Evolutionary conservation across 2,329 filamentous ascomycete genomes (phyloP).

Genomic region (Microdochium trichocladiopsis): DNA sequence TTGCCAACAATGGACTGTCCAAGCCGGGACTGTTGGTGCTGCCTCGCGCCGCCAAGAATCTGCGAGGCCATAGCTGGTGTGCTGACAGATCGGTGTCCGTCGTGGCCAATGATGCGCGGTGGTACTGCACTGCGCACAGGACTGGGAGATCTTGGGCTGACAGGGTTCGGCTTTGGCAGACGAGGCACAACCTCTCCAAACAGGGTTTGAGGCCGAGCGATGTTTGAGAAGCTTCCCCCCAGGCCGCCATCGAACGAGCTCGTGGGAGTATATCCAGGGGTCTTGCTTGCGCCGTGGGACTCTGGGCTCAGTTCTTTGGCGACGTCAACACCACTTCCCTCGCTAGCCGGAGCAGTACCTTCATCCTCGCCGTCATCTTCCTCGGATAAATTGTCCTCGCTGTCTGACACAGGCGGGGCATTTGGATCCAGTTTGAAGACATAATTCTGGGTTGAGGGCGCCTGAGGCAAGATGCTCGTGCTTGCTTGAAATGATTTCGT

Average conservation of each 20-base stretch:
- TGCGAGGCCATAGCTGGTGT: slow-evolving; percentile 53
- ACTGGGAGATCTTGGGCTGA: slow-evolving; percentile 67
- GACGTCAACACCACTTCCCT: slow-evolving; percentile 59
- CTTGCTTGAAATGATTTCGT: slow-evolving; percentile 8
- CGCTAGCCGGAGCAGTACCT: slow-evolving; percentile 36
- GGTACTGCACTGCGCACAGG: slow-evolving; percentile 56
- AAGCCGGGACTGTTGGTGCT: slow-evolving; percentile 20
- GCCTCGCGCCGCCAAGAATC: slow-evolving; percentile 33
- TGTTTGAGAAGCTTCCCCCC: slow-evolving; percentile 37
- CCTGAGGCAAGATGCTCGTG: background rate
- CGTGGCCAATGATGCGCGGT: slow-evolving; percentile 37
- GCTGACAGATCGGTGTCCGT: slow-evolving; percentile 50
- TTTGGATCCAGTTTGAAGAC: slow-evolving; percentile 21
- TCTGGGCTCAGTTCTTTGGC: slow-evolving; percentile 55
- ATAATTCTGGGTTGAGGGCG: slow-evolving; percentile 1
- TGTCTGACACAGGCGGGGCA: slow-evolving; percentile 21
- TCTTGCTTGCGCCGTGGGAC: slow-evolving; percentile 33
- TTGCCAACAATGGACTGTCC: slow-evolving; percentile 28
- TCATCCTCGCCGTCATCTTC: slow-evolving; percentile 27
- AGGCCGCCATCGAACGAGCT: slow-evolving; percentile 48
- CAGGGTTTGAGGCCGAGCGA: slow-evolving; percentile 35
- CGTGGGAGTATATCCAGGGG: slow-evolving; percentile 46
- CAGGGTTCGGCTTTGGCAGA: slow-evolving; percentile 41
- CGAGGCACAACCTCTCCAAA: slow-evolving; percentile 50
- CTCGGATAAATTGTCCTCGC: slow-evolving; percentile 27